phyloP scores from a whole-genome alignment of 176 grass and related monocot genomes.

The Carex cristatella region DNA sequence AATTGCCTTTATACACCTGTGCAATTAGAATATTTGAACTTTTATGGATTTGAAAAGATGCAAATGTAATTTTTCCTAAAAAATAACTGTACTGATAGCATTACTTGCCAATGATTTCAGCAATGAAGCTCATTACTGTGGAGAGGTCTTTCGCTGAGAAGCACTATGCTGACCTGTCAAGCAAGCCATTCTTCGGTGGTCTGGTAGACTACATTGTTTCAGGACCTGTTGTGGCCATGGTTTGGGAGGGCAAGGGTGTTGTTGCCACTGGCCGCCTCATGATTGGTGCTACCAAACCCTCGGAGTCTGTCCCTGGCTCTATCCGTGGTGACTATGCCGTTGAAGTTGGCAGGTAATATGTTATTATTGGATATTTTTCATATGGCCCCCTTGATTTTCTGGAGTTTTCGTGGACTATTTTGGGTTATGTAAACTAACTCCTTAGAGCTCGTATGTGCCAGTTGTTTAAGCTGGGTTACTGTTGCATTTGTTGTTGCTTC shows the following conservation, averaged over 20 bases:
- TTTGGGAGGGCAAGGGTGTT: conserved; percentile 92
- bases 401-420: not conserved
- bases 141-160: conserved; percentile 90
- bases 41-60: not conserved
- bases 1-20: not conserved
- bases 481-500: not conserved
- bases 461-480: not conserved
- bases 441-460: not conserved
- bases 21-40: not conserved
- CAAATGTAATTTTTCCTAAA: not conserved
- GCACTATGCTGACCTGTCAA: conserved; percentile 87
- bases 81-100: not conserved
- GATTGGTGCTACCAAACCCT: conserved; percentile 82
- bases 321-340: conserved; percentile 85
- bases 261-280: conserved; percentile 84
- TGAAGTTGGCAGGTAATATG: conserved; percentile 84
- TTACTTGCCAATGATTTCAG: conserved; percentile 27
- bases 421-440: not conserved
- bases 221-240: conserved; percentile 94
- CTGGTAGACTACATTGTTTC: conserved; percentile 97
- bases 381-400: not conserved
- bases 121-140: conserved; percentile 74
- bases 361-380: not conserved
- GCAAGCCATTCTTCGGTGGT: conserved; percentile 80
- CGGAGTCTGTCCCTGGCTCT: conserved; percentile 62